Evolutionary conservation across 139 green algal genomes (phyloP).

Genomic region (Asterochloris erici): DNA sequence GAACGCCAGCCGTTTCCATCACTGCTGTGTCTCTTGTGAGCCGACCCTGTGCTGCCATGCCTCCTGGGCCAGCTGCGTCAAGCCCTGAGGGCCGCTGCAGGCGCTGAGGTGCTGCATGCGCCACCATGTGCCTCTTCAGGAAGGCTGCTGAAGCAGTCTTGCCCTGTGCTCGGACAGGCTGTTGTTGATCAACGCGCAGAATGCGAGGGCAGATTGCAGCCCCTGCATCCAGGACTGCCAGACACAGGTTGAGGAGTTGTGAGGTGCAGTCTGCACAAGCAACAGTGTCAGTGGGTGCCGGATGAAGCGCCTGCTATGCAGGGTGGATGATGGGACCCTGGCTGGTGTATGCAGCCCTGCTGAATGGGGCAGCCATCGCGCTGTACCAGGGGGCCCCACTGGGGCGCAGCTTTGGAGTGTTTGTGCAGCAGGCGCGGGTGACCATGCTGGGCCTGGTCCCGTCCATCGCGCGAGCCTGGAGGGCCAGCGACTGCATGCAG

Average conservation of each 20-base stretch:
- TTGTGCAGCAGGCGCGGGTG: slow-evolving; percentile 67
- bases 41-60: no score
- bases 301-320: slow-evolving; percentile 70
- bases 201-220: background rate
- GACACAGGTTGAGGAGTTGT: no score
- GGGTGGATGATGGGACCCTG: slow-evolving; percentile 81
- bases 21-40: no score
- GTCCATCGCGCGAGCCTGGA: slow-evolving; percentile 51
- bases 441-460: slow-evolving; percentile 83
- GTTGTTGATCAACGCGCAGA: no score
- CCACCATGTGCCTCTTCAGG: no score
- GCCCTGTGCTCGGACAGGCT: no score
- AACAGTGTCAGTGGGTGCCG: background rate
- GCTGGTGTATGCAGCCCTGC: slow-evolving; percentile 80
- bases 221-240: background rate
- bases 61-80: no score
- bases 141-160: no score
- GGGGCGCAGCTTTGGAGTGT: slow-evolving; percentile 68
- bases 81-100: no score
- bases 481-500: slow-evolving; percentile 52
- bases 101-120: no score
- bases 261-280: no score
- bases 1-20: no score
- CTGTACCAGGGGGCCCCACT: slow-evolving; percentile 78
- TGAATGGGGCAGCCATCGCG: slow-evolving; percentile 82